Evolutionary conservation across 306 rosid species (phyloP).

Genomic region (Malus domestica): ASM211411v1 NC_041797.1:11936501-11937000

Average conservation of each 20-base stretch:
- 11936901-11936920: not conserved
- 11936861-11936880: not conserved
- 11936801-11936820: not conserved
- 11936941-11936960: not conserved
- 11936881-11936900: not conserved
- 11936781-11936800: not conserved
- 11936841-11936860: not conserved
- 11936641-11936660: not conserved
- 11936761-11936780: not conserved
- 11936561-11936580: slow-evolving; percentile 12
- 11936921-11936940: not conserved
- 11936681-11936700: not conserved
- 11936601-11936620: slow-evolving; percentile 26
- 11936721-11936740: not conserved
- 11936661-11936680: not conserved
- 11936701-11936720: not conserved
- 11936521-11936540: slow-evolving; percentile 20
- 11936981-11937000: not conserved
- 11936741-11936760: not conserved
- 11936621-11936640: not conserved
- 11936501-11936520: slow-evolving; percentile 7
- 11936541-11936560: slow-evolving; percentile 19
- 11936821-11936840: not conserved
- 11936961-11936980: not conserved
- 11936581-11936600: slow-evolving; percentile 16